Base-by-base conservation (phyloP, 2,329 filamentous ascomycete genomes). In the Apiospora aurea region DNA sequence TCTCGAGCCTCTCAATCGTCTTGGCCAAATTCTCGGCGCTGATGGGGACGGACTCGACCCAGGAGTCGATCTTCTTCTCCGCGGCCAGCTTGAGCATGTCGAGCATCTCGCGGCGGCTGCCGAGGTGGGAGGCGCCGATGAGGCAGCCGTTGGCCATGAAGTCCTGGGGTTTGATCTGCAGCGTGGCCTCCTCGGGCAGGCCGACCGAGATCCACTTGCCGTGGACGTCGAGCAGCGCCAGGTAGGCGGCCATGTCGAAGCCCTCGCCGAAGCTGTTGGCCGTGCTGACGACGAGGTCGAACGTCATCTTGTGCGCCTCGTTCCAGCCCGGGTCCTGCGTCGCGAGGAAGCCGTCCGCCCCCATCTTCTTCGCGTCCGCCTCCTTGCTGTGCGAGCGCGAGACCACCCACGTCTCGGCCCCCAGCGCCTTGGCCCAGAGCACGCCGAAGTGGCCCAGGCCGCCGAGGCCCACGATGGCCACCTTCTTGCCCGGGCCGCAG, bases 161-260 rank as follows among this genome's bases (percentile, higher is more conserved):
- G 79, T 90, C 90, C 85, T 95, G 92, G 69, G 93, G 91, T 83
- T 89, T 91, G 75, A 96, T 87, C 71, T 86, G 83, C 72, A 93
- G 90, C 14, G 94, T 90, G 64, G 92, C 90, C 74, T 94, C 92
- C 80, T 95, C 93, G 3, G 94, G 94, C 78, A 96, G 86, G 57
- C 93, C 94, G 70, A 96, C 93, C 78, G 89, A 93, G 81, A 96
- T 89, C 90, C 93, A 96, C 79, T 88, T 89, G 72, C 92, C 93
- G 83, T 95, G 93, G 72, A 96, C 91, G 82, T 96, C 94, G 80
- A 97, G 88, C 77, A 95, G 88, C 73, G 88, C 89, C 78, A 97
- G 89, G 85, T 96, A 97, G 75, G 91, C 87, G 70, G 83, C 82
- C 44, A 94, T 84, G 79, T 94, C 89, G 83, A 94, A 94, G 67